Conservation (phyloP, 192 early-diverging fungal species). For the Rhizoclosmatium sp. region DNA sequence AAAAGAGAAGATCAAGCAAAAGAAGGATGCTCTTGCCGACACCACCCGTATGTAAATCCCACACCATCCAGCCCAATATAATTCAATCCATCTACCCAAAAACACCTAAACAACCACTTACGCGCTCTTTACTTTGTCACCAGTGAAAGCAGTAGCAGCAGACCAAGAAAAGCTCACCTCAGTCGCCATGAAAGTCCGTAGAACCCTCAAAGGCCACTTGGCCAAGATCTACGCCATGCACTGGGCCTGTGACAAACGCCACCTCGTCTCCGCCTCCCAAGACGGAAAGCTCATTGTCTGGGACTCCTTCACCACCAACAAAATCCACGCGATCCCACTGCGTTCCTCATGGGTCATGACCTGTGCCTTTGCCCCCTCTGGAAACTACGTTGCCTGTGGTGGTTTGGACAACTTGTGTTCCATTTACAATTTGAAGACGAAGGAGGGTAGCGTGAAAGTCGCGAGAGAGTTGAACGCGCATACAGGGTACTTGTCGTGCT, state of each 20-base stretch:
- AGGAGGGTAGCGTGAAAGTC: conserved; percentile 92
- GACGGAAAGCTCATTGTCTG: conserved; percentile 99
- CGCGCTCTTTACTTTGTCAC: neutral
- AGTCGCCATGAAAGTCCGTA: conserved; percentile 93
- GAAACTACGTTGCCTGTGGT: conserved; percentile 98
- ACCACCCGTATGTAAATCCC: conserved; percentile 78
- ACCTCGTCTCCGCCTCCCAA: conserved; percentile 97
- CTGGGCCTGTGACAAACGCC: conserved; percentile 97
- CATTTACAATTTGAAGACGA: conserved; percentile 96
- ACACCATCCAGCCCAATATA: neutral
- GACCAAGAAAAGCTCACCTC: conserved; percentile 88
- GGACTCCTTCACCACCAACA: conserved; percentile 99
- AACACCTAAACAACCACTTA: neutral
- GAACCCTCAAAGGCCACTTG: conserved; percentile 97
- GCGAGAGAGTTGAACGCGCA: conserved; percentile 96
- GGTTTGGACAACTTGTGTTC: conserved; percentile 99
- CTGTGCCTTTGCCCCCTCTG: conserved; percentile 97
- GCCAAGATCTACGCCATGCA: conserved; percentile 99
- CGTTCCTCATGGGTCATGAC: conserved; percentile 99
- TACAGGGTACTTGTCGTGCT: conserved; percentile 97
- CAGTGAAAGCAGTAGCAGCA: conserved; percentile 87
- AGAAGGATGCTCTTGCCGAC: conserved; percentile 93
- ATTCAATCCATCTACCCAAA: neutral
- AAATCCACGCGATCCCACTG: conserved; percentile 97
- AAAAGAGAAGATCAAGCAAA: conserved; percentile 96